Evolutionary conservation across 2,329 filamentous ascomycete genomes (phyloP), one percentile per base, ranked within the genome.

Genomic region (Phialemonium atrogriseum): DNA sequence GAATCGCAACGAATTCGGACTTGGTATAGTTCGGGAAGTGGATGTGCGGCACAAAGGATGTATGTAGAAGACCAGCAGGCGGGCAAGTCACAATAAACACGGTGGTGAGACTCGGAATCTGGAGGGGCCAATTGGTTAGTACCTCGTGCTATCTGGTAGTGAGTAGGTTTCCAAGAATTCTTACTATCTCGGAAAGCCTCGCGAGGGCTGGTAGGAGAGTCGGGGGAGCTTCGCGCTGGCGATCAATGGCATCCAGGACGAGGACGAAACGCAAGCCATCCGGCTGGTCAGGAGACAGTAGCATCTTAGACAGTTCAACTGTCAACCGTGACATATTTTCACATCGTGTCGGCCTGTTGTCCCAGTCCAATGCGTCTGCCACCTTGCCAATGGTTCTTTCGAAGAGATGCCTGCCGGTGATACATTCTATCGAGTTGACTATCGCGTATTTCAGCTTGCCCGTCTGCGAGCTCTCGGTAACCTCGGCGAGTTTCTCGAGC

Each of bases 181-280:
- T 46, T 60, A 91, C 84, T 38, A 80, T 70, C 55, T 95, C 87
- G 10, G 84, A 81, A 13, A 98, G 56, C 38, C 88, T 73, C 14
- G 83, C 84, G 39, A 98, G 60, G 10, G 84, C 87, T 19, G 88
- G 79, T 5, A 94, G 60, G 10, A 96, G 59, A 2, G 85, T 94
- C 3, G 77, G 70, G 5, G 83, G 76, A 5, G 82, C 77, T 49
- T 96, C 89, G 47, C 81, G 70, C 54, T 94, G 84, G 40, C 70
- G 73, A 54, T 96, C 89, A 35, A 96, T 80, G 9, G 77, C 84
- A 61, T 96, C 91, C 40, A 96, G 70, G 9, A 95, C 84, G 36
- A 96, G 58, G 7, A 89, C 77, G 45, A 94, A 87, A 41, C 80
- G 77, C 42, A 63, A 64, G 27, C 50, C 46, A 13, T 50, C 44